phyloP scores from a whole-genome alignment of 192 early-diverging fungal species.

The Lobosporangium transversale region DNA sequence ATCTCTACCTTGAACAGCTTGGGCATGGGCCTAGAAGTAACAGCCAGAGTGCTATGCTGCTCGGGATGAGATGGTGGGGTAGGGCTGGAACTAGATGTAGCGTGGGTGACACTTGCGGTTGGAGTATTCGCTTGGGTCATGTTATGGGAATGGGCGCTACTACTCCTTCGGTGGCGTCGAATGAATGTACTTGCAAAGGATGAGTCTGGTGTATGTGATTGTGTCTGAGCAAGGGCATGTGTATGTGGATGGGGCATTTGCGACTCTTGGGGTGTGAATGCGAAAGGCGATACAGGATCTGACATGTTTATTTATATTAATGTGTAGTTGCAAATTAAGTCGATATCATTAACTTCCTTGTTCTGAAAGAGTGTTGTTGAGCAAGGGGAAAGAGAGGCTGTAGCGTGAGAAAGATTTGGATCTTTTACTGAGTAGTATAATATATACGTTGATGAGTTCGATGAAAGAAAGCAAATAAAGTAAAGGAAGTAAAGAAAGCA shows the following conservation, averaged over 20 bases:
- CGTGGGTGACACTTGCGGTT: background rate
- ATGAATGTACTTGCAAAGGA: background rate
- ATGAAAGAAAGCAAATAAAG: background rate
- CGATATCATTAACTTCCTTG: too few relatives aligned
- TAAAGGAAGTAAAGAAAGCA: background rate
- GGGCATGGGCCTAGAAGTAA: conserved; percentile 39
- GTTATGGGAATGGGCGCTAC: conserved; percentile 17
- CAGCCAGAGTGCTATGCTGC: conserved; percentile 7
- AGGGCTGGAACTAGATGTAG: background rate
- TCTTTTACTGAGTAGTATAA: too few relatives aligned
- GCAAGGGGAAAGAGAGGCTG: too few relatives aligned
- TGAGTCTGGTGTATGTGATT: background rate
- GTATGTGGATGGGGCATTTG: background rate
- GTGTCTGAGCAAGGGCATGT: background rate
- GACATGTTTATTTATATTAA: too few relatives aligned
- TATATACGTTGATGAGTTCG: too few relatives aligned
- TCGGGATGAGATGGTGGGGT: background rate
- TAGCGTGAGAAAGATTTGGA: too few relatives aligned
- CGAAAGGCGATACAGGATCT: background rate
- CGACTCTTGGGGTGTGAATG: background rate
- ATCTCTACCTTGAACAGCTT: conserved; percentile 52
- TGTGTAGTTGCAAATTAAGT: too few relatives aligned
- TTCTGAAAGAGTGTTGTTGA: too few relatives aligned
- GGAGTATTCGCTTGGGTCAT: too few relatives aligned
- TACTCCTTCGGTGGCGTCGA: conserved; percentile 4